A percentile compares a stretch with the other conserved stretches of the same genome.
Evolutionary conservation across 2,329 filamentous ascomycete genomes (phyloP).

Genomic region (Tetracladium maxilliforme): DNA sequence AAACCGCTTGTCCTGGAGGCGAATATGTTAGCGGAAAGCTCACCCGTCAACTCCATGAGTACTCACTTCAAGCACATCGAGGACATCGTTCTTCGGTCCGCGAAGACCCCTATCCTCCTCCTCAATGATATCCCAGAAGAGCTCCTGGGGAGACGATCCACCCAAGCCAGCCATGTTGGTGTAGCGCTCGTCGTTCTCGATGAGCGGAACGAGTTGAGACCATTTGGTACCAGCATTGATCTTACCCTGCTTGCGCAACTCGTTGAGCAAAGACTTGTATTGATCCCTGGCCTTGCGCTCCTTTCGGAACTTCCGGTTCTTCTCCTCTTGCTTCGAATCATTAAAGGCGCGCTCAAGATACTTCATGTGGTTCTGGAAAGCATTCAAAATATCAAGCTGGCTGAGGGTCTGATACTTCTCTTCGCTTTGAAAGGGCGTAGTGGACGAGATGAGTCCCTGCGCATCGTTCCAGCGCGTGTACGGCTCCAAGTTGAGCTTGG

Average conservation of each 20-base stretch:
- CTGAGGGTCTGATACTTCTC: constrained; percentile 75
- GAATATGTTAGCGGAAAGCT: constrained; percentile 18
- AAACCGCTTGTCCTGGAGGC: constrained; percentile 69
- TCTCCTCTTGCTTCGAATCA: constrained; percentile 76
- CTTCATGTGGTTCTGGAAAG: constrained; percentile 93
- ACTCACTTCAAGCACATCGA: constrained; percentile 78
- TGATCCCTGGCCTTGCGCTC: constrained; percentile 79
- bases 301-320: constrained; percentile 62
- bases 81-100: constrained; percentile 64
- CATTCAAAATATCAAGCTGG: constrained; percentile 79
- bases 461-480: constrained; percentile 93
- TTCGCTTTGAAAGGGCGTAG: constrained; percentile 63
- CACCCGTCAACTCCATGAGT: not conserved
- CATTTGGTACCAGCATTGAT: constrained; percentile 88
- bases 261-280: constrained; percentile 60
- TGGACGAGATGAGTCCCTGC: constrained; percentile 65
- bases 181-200: constrained; percentile 75
- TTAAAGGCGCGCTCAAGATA: constrained; percentile 82
- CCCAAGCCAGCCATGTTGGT: constrained; percentile 67
- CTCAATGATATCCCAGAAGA: constrained; percentile 94
- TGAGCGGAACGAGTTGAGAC: constrained; percentile 61
- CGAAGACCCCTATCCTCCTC: constrained; percentile 84
- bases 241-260: constrained; percentile 60
- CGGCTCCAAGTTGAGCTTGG: constrained; percentile 70
- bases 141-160: constrained; percentile 74